These are phyloP conservation scores for Aspergillus pseudoterreus DNA, from an alignment of 2,329 filamentous ascomycete species.

Conservation along the genomic window DNA sequence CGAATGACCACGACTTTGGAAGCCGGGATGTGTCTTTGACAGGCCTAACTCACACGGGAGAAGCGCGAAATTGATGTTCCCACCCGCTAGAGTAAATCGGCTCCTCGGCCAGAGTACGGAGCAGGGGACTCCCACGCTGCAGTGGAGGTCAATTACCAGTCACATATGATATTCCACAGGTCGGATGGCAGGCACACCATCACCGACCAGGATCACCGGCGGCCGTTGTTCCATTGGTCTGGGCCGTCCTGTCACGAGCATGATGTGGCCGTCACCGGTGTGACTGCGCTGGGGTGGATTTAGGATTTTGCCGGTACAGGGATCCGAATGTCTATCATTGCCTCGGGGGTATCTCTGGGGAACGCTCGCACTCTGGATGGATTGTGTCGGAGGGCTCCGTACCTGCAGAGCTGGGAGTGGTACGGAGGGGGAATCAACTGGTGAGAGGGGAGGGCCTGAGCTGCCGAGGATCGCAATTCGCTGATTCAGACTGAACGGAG, in stretches of 20 bases:
- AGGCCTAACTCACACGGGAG: background rate
- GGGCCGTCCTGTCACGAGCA: background rate
- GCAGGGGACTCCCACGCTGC: background rate
- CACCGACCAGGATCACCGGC: background rate
- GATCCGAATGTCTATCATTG: background rate
- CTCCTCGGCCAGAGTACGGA: background rate
- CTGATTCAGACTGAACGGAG: background rate
- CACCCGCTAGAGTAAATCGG: background rate
- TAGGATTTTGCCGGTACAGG: conserved; percentile 7
- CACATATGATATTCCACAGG: conserved; percentile 10
- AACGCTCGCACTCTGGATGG: conserved; percentile 2
- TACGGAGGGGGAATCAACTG: background rate
- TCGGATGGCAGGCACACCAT: background rate
- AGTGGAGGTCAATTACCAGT: conserved; percentile 1
- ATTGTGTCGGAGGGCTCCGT: background rate
- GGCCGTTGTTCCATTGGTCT: too few species aligned
- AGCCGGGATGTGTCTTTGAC: too few species aligned
- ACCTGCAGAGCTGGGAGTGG: conserved; percentile 8
- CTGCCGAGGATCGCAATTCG: background rate
- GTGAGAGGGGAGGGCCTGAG: background rate
- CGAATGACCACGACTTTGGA: too few species aligned
- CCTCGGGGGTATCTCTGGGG: background rate
- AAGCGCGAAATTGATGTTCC: background rate
- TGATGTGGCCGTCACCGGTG: conserved; percentile 2
- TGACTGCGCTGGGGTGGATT: conserved; percentile 6